Evolutionary conservation across 805 yeast genomes (phyloP), one percentile per base, ranked within the genome.

Genomic region (Starmera quercuum): DNA sequence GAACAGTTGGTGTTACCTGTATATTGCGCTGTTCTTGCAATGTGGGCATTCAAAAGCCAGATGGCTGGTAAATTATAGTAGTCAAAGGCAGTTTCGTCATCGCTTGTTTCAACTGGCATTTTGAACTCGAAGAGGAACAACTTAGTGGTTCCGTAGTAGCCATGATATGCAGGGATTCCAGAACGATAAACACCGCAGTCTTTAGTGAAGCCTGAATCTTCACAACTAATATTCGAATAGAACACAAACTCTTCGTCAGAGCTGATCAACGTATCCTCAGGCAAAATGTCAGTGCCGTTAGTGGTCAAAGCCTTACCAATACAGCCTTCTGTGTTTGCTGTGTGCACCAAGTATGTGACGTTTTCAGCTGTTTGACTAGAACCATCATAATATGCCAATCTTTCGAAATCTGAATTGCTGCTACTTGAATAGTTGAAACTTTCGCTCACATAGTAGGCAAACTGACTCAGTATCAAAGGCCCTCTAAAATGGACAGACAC

Each of bases 401-500:
- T 70, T 14, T 54, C 40, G 85, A 86, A 82, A 24, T 60, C 61
- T 15, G 66, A 54, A 22, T 45, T 44, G 45, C 39, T 35, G 21
- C 55, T 53, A 21, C 64, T 64, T 8, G 36, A 17, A 20, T 39
- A 51, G 2, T 42, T 46, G 42, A 62, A 76, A 20, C 58, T 50
- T 4, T 62, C 61, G 12, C 77, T 45, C n/a, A 65, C 64, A 50
- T 77, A 82, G 44, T 61, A 76, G 5, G 75, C 88, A 51, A 81
- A 82, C 46, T 72, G 68, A 39, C 60, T 56, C 48, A 82, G 62
- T 12, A 68, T 59, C 39, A 82, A 53, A 8, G 92, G 92, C 29
- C 92, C 92, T 60, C 92, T 71, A 54, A 82, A 73, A 53, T 82
- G 92, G 12, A 82, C 85, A 4, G 86, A 76, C 18, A 82, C 63